phyloP scores from a whole-genome alignment of 2,329 filamentous ascomycete species.

The Aureobasidium leucospermi region DNA sequence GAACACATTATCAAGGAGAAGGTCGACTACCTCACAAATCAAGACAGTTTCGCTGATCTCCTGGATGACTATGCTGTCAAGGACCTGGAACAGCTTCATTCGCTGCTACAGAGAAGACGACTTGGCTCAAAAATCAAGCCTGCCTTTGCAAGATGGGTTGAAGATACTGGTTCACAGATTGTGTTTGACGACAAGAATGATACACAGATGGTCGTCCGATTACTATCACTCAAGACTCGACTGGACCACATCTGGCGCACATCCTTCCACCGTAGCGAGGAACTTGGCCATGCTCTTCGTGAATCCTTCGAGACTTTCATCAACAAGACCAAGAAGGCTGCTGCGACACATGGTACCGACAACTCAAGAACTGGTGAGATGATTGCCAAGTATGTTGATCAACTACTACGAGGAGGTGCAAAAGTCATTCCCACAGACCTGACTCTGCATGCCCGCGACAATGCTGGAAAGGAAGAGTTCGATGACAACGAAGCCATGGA shows the following conservation, averaged over 20 bases:
- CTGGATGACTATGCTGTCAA: conserved; percentile 62
- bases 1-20: conserved; percentile 62
- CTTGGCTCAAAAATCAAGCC: conserved; percentile 62
- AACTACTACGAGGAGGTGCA: conserved; percentile 76
- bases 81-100: conserved; percentile 70
- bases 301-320: conserved; percentile 87
- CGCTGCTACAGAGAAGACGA: conserved; percentile 63
- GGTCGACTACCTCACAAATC: conserved; percentile 38
- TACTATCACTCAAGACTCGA: conserved; percentile 72
- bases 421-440: conserved; percentile 71
- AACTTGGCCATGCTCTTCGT: conserved; percentile 68
- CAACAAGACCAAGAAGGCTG: conserved; percentile 72
- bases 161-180: conserved; percentile 64
- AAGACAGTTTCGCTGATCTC: conserved; percentile 60
- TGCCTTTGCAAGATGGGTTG: conserved; percentile 75
- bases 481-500: conserved; percentile 60
- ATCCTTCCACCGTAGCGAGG: conserved; percentile 70
- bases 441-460: conserved; percentile 45
- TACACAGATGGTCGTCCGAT: conserved; percentile 76
- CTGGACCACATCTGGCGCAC: conserved; percentile 70
- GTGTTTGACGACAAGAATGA: conserved; percentile 72
- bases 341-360: conserved; percentile 66
- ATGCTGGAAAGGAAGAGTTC: conserved; percentile 54
- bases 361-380: conserved; percentile 96
- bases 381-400: conserved; percentile 95